A percentile compares a stretch with the other conserved stretches of the same genome.
Evolutionary conservation across 495 filamentous ascomycete species (phyloP).

Genomic region (Tuber brumale): DNA sequence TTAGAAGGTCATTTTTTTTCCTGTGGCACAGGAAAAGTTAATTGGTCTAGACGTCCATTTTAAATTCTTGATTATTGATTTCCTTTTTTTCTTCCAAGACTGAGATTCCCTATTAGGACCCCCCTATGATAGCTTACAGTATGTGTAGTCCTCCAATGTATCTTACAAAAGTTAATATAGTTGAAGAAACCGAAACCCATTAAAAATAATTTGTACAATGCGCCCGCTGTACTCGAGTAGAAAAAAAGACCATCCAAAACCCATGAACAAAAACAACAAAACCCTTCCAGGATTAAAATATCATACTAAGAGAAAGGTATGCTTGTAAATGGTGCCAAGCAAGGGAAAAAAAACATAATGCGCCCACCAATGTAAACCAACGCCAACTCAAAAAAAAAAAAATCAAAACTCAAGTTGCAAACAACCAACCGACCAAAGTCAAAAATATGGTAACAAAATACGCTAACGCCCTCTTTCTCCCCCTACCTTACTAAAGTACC

Average conservation of each 20-base stretch:
- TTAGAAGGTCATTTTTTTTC: too few relatives aligned
- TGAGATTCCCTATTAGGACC: too few relatives aligned
- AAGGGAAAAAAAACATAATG: background rate
- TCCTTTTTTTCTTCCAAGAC: too few relatives aligned
- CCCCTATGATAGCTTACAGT: too few relatives aligned
- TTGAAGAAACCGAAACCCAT: background rate
- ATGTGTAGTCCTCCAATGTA: too few relatives aligned
- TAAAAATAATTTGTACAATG: background rate
- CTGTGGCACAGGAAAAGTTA: too few relatives aligned
- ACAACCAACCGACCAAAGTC: background rate
- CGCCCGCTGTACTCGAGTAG: too few relatives aligned
- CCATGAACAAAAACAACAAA: too few relatives aligned
- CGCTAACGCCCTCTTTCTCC: background rate
- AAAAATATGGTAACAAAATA: background rate
- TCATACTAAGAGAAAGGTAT: background rate
- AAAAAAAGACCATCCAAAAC: background rate
- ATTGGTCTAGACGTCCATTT: too few relatives aligned
- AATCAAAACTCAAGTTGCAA: background rate
- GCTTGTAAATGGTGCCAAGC: background rate
- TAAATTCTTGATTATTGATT: too few relatives aligned
- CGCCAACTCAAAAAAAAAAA: background rate
- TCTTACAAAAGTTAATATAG: too few relatives aligned
- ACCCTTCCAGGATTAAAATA: background rate
- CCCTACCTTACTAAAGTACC: background rate
- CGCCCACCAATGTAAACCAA: background rate